Base-by-base conservation (phyloP, 495 filamentous ascomycete genomes). In the Tirmania nivea region DNA sequence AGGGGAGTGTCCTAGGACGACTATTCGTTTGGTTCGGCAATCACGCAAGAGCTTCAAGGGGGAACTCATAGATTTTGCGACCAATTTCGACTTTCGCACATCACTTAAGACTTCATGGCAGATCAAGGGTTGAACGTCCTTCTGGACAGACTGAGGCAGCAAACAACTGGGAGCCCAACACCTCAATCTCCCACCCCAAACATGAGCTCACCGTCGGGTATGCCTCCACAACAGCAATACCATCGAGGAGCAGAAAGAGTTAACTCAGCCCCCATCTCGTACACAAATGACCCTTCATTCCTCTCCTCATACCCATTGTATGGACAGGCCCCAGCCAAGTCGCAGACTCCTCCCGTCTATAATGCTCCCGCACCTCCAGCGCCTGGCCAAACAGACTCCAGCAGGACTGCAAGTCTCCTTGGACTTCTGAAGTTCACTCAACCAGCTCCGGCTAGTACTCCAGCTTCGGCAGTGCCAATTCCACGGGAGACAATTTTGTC, bases 401-500 rank as follows among this genome's bases (percentile, higher is more conserved):
- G 34, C 63, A 77, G 71, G 69, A 79, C 72, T 52, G 78, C 68
- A 48, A 85, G 80, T 62, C 69, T 97, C 57, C 72, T 97, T 63
- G 90, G 81, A 61, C 74, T 97, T 42, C 75, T 97, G 50, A 86
- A 86, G 68, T 94, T 87, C 68, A 85, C 76, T 59, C 75, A 83
- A 51, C 71, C 76, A 19, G 59, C 69, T 19, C 60, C 66, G 55
- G 31, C 55, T 2, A 35, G 60, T 57, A 62, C 68, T 16, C 54
- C 64, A 19, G 57, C 58, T 48, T 56, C 66, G 53, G 52, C 64
- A 48, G 54, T 63, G 39, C 66, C 63, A 11, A 68, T 69, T 50
- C 69, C 65, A 48, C 63, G 60, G 35, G 51, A 63, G 17, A 62
- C 56, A 53, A 67, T 67, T 62, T 73, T 63, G 52, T 59, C 59